These are phyloP conservation scores for Penicillium daleae DNA, from an alignment of 495 filamentous ascomycete genomes.

Conservation along the genomic window DNA sequence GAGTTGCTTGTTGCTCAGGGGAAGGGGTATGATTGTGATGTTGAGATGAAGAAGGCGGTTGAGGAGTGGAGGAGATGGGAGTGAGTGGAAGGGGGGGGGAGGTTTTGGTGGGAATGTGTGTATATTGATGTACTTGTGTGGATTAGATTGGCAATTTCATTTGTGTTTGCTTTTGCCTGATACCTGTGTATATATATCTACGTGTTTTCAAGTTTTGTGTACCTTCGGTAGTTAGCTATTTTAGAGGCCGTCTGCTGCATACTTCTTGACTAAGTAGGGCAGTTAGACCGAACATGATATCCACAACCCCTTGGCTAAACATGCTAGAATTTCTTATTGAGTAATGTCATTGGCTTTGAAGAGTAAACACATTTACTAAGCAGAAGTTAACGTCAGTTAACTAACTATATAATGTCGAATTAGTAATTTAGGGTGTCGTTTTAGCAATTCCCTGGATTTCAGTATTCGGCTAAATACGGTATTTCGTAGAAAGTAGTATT, in stretches of 20 bases:
- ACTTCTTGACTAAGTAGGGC: no score
- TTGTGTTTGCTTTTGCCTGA: neutral
- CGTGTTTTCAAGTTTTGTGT: neutral
- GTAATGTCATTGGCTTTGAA: no score
- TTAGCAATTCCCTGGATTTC: no score
- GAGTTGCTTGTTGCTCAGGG: conserved; percentile 46
- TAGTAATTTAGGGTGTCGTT: no score
- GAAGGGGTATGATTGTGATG: conserved; percentile 50
- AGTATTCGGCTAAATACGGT: no score
- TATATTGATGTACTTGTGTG: neutral
- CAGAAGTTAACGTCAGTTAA: no score
- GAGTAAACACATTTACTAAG: no score
- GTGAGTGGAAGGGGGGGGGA: conserved; percentile 25
- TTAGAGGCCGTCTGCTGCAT: neutral
- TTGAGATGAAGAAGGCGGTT: conserved; percentile 49
- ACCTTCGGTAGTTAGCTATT: neutral
- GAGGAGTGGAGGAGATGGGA: conserved; percentile 62
- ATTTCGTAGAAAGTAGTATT: no score
- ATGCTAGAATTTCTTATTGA: no score
- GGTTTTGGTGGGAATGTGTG: neutral
- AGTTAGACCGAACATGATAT: no score
- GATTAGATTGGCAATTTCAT: neutral
- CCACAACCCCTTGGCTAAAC: no score
- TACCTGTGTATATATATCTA: neutral
- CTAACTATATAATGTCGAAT: no score